Base-by-base conservation (phyloP, 169 alveolate genomes). In the Plasmodium vinckei region DNA sequence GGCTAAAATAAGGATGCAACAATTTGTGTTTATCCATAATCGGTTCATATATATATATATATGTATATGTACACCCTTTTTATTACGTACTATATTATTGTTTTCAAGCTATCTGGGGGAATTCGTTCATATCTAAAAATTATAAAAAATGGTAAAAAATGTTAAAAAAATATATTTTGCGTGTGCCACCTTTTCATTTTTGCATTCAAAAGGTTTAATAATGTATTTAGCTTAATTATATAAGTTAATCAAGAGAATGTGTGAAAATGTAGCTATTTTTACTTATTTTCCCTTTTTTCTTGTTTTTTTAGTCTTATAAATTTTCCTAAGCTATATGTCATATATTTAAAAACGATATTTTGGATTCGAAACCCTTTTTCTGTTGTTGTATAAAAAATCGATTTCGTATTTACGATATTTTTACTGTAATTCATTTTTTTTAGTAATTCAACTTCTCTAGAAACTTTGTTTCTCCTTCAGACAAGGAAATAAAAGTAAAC, bases 321-420 rank as follows among this genome's bases (percentile, higher is more conserved):
- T 59, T 68, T 79, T 5, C 89, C 89, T 60, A 79, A 69, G 51
- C 89, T 79, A 51, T 79, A 79, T 10, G 89, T 64, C 89, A 79
- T 79, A 15, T 79, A 67, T 59, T 79, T 79, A 39, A 79, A 79
- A 17, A 79, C 89, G 5, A 64, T 67, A 60, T 79, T 79, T 23
- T 79, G 89, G 10, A 79, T 79, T 17, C 79, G 72, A 68, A 53
- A 79, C 17, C 89, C 89, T 59, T 67, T 79, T 46, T 79, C 64
- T 13, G 89, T 79, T 6, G 71, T 65, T 33, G 89, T 79, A 57
- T 79, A 79, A 56, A 79, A 79, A 9, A 79, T 57, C 25, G 89
- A 79, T 44, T 67, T 67, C 53, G 68, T 54, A 19, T 79, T 65
- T 53, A 79, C 67, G 47, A 79, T 68, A 59, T 79, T 79, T 67